Evolutionary conservation across 495 filamentous ascomycete genomes (phyloP), one percentile per base, ranked within the genome.

Genomic region (Aspergillus saccharolyticus): DNA sequence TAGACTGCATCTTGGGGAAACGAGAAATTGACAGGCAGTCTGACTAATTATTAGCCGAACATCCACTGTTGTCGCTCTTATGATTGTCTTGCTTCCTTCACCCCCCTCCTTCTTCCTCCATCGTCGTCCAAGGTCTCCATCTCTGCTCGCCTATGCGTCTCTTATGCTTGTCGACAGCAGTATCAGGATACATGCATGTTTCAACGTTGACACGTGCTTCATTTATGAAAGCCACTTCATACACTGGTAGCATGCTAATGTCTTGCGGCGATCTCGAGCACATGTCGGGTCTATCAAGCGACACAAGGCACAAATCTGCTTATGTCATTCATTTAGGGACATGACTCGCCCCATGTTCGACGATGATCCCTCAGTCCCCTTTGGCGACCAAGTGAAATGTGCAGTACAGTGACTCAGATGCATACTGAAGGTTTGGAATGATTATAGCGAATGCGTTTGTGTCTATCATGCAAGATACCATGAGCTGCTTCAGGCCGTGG

Each of bases 391-490:
- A 44, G 48, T 43, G 28, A 42, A 18, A 20, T 24, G 25, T 54
- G 49, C 54, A 53, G 20, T 42, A 53, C 54, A 53, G 20, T 42
- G 30, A 49, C 50, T 45, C 18, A 44, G 18, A 30, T 52, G 46
- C 39, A 53, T 43, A 12, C 39, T 25, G n/a, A 24, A 44, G 21
- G 21, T 44, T 21, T 28, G 55, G 47, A 44, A 19, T 25, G n/a
- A 49, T 4, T 30, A 30, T 49, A 43, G 18, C 18, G 33, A 44
- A 51, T 42, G 46, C 25, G 44, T 45, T 47, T 12, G 45, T 42
- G 43, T 65, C 59, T 65, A 62, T 65, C 52, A 58, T 60, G 54
- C 52, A 60, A 58, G 51, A 60, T 55, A 44, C 56, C 52, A 52
- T 57, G 44, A 53, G 44, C 18, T 47, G 42, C 30, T 42, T 19